A percentile compares a stretch with the other conserved stretches of the same genome.
phyloP scores from a whole-genome alignment of 202 grass and related monocot genomes.

The Musa balbisiana region DNA sequence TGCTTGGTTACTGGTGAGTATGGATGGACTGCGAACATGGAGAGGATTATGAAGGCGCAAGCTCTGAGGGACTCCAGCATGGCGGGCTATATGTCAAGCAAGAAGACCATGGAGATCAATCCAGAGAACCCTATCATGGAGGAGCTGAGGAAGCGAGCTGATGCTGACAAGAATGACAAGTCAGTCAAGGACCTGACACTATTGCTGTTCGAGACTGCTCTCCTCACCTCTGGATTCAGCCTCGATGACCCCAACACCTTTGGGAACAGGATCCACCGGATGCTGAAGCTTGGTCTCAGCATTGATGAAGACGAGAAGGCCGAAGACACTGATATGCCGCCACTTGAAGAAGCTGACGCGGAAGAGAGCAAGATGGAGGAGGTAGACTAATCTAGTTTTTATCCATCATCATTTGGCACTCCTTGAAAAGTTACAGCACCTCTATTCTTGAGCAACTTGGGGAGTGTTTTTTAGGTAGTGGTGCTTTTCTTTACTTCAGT shows the following conservation, averaged over 20 bases:
- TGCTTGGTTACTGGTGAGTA: slow-evolving; percentile 12
- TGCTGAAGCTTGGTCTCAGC: slow-evolving; percentile 12
- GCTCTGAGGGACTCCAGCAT: slow-evolving; percentile 19
- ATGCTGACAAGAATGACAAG: slow-evolving; percentile 16
- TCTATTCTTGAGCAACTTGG: too few species aligned
- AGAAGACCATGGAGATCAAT: slow-evolving; percentile 16
- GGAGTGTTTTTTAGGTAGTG: too few species aligned
- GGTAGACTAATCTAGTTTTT: neutral
- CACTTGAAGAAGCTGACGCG: neutral
- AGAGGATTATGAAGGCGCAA: slow-evolving; percentile 20
- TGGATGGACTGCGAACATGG: slow-evolving; percentile 18
- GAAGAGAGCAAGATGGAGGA: slow-evolving; percentile 21
- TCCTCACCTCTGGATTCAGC: slow-evolving; percentile 15
- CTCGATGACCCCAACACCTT: slow-evolving; percentile 15
- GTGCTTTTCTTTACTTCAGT: too few species aligned
- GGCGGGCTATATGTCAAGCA: slow-evolving; percentile 15
- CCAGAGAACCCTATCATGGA: slow-evolving; percentile 16
- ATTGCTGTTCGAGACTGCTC: slow-evolving; percentile 10
- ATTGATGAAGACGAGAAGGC: slow-evolving; percentile 13
- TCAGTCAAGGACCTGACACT: slow-evolving; percentile 13
- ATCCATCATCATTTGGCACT: too few species aligned
- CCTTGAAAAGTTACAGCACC: too few species aligned
- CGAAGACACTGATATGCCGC: slow-evolving; percentile 13
- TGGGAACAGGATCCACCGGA: slow-evolving; percentile 13
- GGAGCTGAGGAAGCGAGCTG: slow-evolving; percentile 10